phyloP scores from a whole-genome alignment of 306 rosid species.

The Styphnolobium japonicum region DNA sequence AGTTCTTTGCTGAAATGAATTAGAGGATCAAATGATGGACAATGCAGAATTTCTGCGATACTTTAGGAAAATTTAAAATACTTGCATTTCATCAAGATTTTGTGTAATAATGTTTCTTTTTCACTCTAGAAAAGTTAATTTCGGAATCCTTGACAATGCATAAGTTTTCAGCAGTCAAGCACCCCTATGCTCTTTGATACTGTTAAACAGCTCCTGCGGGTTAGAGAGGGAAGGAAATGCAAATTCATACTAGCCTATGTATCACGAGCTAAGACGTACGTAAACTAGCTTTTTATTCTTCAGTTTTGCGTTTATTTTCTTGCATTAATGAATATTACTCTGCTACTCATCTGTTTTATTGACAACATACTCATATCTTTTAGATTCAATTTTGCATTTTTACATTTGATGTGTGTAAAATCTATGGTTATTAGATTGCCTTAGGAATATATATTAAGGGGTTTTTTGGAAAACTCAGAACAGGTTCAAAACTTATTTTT shows the following conservation, averaged over 20 bases:
- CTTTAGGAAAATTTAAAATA: background rate
- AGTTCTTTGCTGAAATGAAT: conserved; percentile 4
- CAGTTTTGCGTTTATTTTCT: conserved; percentile 3
- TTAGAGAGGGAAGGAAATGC: conserved; percentile 54
- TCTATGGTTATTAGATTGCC: background rate
- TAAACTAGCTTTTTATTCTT: conserved; percentile 16
- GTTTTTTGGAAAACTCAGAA: background rate
- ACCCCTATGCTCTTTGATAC: conserved; percentile 69
- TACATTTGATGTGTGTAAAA: background rate
- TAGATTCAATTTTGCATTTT: background rate
- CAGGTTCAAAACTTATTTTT: background rate
- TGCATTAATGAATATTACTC: background rate
- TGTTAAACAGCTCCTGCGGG: conserved; percentile 64
- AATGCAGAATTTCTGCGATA: background rate
- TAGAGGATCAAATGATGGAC: background rate
- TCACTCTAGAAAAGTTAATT: background rate
- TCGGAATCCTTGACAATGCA: conserved; percentile 60
- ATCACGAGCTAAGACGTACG: conserved; percentile 78
- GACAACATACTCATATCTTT: background rate
- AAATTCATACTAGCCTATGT: conserved; percentile 91
- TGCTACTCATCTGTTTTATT: background rate
- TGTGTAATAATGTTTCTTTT: background rate
- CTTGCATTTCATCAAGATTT: background rate
- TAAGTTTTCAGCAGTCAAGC: conserved; percentile 91
- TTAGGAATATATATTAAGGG: background rate